Evolutionary conservation across 2,329 filamentous ascomycete genomes (phyloP).

Genomic region (Tolypocladium endophyticum): DNA sequence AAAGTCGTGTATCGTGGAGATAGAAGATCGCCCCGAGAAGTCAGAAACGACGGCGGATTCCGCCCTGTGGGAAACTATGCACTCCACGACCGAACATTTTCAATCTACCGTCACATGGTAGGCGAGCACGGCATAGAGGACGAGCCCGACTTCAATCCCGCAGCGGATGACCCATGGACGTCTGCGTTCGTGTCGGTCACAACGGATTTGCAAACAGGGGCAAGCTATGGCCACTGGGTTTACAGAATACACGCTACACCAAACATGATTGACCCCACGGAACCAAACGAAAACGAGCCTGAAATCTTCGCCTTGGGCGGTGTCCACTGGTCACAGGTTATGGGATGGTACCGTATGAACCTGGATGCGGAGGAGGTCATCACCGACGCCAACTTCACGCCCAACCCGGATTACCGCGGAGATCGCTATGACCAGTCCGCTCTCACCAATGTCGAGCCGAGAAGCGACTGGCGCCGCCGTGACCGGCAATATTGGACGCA

Average conservation of each 20-base stretch:
- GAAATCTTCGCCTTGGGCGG: background rate
- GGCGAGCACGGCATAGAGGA: background rate
- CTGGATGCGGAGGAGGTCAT: background rate
- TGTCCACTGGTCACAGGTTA: background rate
- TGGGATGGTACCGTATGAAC: background rate
- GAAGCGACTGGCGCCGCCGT: background rate
- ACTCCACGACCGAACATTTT: background rate
- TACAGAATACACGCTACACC: background rate
- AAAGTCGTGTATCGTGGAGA: background rate
- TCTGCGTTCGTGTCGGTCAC: background rate
- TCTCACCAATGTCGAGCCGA: background rate
- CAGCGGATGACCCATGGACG: background rate
- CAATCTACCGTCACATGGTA: background rate
- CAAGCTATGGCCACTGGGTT: background rate
- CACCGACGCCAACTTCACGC: background rate
- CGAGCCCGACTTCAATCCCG: background rate
- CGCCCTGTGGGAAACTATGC: background rate
- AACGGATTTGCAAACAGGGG: background rate
- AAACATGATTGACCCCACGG: background rate
- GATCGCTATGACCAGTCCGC: background rate
- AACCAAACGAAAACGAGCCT: background rate
- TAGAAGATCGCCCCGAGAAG: background rate
- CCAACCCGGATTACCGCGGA: background rate
- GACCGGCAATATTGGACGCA: background rate
- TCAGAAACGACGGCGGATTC: background rate